Percentiles rank a stretch among this genome's conserved stretches.
Conservation (phyloP, 495 filamentous ascomycete species). For the Jackrogersella multiformis region DNA sequence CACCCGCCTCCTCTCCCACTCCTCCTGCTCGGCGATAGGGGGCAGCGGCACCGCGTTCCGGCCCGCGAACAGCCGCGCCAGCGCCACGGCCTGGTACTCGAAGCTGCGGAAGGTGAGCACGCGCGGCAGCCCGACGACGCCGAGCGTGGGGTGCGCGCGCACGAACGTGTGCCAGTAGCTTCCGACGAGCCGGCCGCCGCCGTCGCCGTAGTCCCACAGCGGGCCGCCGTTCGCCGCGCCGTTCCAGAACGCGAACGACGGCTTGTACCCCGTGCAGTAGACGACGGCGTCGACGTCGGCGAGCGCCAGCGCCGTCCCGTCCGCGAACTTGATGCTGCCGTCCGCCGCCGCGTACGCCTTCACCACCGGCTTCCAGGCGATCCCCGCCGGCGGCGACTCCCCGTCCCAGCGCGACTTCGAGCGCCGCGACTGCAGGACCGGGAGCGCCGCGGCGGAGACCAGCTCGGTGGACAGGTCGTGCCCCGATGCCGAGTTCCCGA, state of each 20-base stretch:
- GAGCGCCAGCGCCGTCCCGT: slow-evolving; percentile 46
- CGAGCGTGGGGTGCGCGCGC: slow-evolving; percentile 52
- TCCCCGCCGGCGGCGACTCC: slow-evolving; percentile 47
- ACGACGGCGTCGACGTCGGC: slow-evolving; percentile 56
- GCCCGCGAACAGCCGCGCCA: slow-evolving; percentile 56
- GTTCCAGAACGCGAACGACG: slow-evolving; percentile 62
- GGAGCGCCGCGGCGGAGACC: slow-evolving; percentile 43
- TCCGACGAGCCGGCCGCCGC: slow-evolving; percentile 43
- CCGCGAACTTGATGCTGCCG: slow-evolving; percentile 56
- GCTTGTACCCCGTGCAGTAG: slow-evolving; percentile 61
- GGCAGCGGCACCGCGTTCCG: slow-evolving; percentile 49
- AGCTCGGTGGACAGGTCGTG: slow-evolving; percentile 57
- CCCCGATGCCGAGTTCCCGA: slow-evolving; percentile 63
- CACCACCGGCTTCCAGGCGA: slow-evolving; percentile 59
- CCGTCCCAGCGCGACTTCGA: slow-evolving; percentile 58
- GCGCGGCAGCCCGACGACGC: slow-evolving; percentile 55
- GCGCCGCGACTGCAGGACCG: slow-evolving; percentile 58
- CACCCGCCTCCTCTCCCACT: slow-evolving; percentile 52
- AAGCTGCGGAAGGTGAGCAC: slow-evolving; percentile 60
- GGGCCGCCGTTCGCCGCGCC: slow-evolving; percentile 47
- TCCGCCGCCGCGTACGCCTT: slow-evolving; percentile 40
- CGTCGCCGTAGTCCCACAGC: slow-evolving; percentile 53
- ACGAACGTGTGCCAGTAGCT: slow-evolving; percentile 60
- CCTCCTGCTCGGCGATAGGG: slow-evolving; percentile 44
- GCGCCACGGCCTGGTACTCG: slow-evolving; percentile 62